A percentile compares a stretch with the other conserved stretches of the same genome.
Evolutionary conservation across 192 early-diverging fungal genomes (phyloP).

Genomic region (Pilaira anomala): DNA sequence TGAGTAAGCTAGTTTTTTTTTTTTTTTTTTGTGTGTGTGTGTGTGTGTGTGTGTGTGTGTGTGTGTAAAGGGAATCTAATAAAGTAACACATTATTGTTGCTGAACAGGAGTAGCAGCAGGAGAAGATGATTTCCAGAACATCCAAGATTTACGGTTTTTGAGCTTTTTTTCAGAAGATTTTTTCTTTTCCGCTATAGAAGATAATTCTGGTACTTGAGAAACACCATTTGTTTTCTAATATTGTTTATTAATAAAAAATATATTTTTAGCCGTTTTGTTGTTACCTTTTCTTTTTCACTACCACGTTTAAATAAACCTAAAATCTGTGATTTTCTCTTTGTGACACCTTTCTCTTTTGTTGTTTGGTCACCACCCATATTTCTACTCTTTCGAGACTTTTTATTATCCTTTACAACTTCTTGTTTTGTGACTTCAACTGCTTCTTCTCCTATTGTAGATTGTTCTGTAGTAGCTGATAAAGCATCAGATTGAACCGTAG

Average conservation of each 20-base stretch:
- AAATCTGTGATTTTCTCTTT: constrained; percentile 22
- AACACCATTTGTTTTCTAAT: constrained; percentile 1
- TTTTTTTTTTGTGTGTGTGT: too few relatives aligned
- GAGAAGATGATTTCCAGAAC: background rate
- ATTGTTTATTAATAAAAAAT: constrained; percentile 5
- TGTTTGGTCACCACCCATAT: background rate
- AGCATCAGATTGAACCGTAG: background rate
- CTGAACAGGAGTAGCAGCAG: background rate
- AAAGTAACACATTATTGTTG: background rate
- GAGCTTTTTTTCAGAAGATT: background rate
- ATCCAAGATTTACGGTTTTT: background rate
- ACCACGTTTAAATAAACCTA: constrained; percentile 23
- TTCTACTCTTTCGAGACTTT: background rate
- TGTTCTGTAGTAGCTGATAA: background rate
- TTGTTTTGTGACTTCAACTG: too few relatives aligned
- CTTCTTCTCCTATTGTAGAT: background rate
- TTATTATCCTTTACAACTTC: background rate
- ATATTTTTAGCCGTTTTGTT: background rate
- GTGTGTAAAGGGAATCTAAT: background rate
- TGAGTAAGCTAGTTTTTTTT: too few relatives aligned
- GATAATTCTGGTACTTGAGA: background rate
- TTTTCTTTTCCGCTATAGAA: background rate
- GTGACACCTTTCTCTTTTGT: background rate
- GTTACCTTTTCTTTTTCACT: constrained; percentile 14
- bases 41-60: too few relatives aligned